A percentile compares a stretch with the other conserved stretches of the same genome.
Conservation (phyloP, 2,329 filamentous ascomycete genomes). For the Fusarium austroafricanum region DNA sequence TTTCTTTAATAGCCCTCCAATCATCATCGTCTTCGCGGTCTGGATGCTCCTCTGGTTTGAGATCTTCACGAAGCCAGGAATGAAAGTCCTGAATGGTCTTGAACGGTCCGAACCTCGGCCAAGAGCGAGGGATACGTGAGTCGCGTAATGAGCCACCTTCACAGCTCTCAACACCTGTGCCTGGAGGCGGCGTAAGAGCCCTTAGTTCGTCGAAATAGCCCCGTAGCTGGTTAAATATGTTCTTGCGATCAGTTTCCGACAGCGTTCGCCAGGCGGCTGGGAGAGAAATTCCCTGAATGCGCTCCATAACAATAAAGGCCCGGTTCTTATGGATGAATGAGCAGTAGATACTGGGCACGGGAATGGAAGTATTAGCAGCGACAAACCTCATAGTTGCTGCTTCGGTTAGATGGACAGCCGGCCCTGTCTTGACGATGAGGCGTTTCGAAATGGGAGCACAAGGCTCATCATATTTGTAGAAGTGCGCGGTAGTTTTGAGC, state of each 20-base stretch:
- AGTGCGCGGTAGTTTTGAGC: constrained; percentile 45
- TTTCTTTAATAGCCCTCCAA: constrained; percentile 45
- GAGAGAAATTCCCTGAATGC: constrained; percentile 43
- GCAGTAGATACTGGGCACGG: constrained; percentile 37
- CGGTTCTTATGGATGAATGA: constrained; percentile 53
- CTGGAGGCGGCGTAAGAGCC: too few relatives aligned
- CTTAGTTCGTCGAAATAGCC: too few relatives aligned
- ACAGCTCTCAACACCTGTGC: too few relatives aligned
- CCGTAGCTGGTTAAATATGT: too few relatives aligned
- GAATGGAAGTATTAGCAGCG: constrained; percentile 32
- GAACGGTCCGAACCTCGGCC: constrained; percentile 49
- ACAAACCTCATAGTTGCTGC: constrained; percentile 40
- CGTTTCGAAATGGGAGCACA: constrained; percentile 43
- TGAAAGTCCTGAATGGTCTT: constrained; percentile 48
- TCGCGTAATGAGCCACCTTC: too few relatives aligned
- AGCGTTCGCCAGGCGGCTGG: too few relatives aligned
- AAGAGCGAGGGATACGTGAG: too few relatives aligned
- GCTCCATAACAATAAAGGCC: constrained; percentile 61
- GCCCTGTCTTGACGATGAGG: constrained; percentile 39
- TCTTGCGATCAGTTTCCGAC: too few relatives aligned
- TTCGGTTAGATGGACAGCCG: constrained; percentile 38
- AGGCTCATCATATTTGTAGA: constrained; percentile 40
- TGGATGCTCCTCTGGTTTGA: constrained; percentile 39
- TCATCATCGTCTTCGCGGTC: constrained; percentile 37
- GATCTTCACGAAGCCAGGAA: constrained; percentile 46